Evolutionary conservation across 1,284 basidiomycete genomes (phyloP).

Genomic region (Ustilago bromivora): DNA sequence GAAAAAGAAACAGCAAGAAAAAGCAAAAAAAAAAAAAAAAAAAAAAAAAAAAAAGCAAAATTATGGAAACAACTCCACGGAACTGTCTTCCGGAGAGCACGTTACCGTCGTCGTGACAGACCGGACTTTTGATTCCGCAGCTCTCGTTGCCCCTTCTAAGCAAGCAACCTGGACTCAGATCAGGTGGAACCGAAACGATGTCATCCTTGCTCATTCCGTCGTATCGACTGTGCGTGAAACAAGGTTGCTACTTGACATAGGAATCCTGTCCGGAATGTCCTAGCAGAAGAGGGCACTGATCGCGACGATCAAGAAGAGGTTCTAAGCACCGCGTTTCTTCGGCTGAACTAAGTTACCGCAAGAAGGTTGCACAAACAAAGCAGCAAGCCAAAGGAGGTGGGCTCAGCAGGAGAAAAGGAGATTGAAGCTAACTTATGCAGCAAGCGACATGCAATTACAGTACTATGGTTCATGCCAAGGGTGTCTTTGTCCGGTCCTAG

Average conservation of each 20-base stretch:
- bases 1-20: neutral
- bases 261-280: neutral
- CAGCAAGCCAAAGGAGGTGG: neutral
- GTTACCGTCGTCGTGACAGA: neutral
- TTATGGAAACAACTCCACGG: slow-evolving; percentile 21
- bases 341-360: neutral
- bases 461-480: neutral
- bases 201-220: neutral
- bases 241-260: neutral
- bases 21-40: neutral
- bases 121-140: neutral
- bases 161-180: neutral
- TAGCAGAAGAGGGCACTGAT: neutral
- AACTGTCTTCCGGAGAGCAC: slow-evolving; percentile 1
- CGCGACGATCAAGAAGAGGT: neutral
- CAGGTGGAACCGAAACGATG: neutral
- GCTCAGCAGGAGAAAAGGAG: slow-evolving; percentile 3
- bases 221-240: too few species aligned
- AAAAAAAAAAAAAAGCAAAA: neutral
- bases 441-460: neutral
- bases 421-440: neutral
- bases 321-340: neutral
- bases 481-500: neutral
- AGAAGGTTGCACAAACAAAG: neutral
- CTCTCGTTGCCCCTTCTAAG: neutral